Conservation (phyloP, 2,329 filamentous ascomycete species). For the Emmonsiellopsis sp. region DNA sequence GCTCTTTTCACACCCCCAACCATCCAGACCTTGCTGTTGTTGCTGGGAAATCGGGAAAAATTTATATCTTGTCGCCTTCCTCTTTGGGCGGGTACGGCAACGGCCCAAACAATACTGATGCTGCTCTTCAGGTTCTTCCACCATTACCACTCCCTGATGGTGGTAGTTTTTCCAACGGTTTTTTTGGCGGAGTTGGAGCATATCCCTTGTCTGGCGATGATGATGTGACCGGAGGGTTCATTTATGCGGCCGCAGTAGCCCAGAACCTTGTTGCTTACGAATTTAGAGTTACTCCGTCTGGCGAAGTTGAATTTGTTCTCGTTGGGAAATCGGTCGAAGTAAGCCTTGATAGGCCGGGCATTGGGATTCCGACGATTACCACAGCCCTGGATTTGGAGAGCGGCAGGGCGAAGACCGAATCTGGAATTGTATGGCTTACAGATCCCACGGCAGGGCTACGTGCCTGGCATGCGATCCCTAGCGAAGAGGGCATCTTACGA, state of each 20-base stretch:
- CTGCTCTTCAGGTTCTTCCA: not conserved
- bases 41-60: not conserved
- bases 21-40: not conserved
- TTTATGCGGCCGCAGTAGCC: not conserved
- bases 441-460: not conserved
- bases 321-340: not conserved
- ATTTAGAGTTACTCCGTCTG: not conserved
- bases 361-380: not conserved
- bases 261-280: not conserved
- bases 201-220: not conserved
- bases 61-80: not conserved
- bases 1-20: not conserved
- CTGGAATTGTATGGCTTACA: not conserved
- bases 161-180: not conserved
- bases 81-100: not conserved
- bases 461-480: not conserved
- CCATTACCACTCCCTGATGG: not conserved
- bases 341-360: not conserved
- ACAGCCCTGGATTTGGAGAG: not conserved
- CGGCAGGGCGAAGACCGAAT: not conserved
- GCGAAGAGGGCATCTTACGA: not conserved
- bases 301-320: not conserved
- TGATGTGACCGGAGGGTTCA: not conserved
- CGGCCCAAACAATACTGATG: not conserved
- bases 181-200: not conserved